Percentiles rank a stretch among this genome's conserved stretches.
phyloP scores from a whole-genome alignment of 2,329 filamentous ascomycete genomes.

The Pestalotiopsis sp. region DNA sequence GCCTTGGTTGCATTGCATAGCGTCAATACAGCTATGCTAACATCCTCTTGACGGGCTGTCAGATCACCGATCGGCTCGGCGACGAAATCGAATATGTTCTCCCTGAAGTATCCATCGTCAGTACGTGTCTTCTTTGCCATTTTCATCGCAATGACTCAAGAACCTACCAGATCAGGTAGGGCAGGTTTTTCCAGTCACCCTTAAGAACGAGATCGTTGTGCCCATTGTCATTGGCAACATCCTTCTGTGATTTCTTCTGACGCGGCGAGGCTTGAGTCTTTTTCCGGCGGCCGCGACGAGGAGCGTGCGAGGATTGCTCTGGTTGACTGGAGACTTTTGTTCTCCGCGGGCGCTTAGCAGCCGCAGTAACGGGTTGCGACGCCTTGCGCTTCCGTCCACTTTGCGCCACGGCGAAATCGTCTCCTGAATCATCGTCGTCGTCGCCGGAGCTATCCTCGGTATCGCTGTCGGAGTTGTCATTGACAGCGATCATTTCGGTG shows the following conservation, averaged over 20 bases:
- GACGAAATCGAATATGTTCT: constrained; percentile 64
- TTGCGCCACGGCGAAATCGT: neutral
- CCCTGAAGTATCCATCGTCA: neutral
- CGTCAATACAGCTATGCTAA: constrained; percentile 41
- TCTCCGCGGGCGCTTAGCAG: constrained; percentile 11
- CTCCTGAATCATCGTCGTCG: neutral
- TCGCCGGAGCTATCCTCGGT: neutral
- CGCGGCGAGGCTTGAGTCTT: neutral
- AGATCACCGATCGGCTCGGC: constrained; percentile 57
- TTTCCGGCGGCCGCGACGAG: neutral
- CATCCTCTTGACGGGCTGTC: constrained; percentile 42
- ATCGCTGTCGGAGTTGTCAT: neutral
- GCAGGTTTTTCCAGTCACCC: constrained; percentile 15
- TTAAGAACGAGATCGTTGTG: constrained; percentile 1
- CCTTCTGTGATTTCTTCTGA: neutral
- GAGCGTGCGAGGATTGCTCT: neutral
- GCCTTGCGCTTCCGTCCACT: constrained; percentile 12
- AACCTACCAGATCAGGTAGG: constrained; percentile 15
- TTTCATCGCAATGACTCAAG: no score
- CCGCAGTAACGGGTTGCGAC: neutral
- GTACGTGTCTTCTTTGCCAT: neutral
- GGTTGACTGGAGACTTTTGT: neutral
- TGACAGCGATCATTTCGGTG: neutral
- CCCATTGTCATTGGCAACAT: neutral
- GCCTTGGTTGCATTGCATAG: constrained; percentile 64